Conservation (phyloP, 2,329 filamentous ascomycete genomes). For the Decorospora gaudefroyi region DNA sequence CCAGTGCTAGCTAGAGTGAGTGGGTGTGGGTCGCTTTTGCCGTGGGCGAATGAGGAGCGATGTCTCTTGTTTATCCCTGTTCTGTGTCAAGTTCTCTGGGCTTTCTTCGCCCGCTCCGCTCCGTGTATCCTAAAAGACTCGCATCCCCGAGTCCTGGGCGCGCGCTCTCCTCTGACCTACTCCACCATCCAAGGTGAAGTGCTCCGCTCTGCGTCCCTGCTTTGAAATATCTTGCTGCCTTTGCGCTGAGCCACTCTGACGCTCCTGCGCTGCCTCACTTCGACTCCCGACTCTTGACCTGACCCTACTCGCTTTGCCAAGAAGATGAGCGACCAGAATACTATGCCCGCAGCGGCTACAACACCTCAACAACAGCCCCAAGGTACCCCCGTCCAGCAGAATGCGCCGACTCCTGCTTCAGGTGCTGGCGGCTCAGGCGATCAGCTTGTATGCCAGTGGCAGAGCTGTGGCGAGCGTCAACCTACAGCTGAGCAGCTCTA, state of each 20-base stretch:
- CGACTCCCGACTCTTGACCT: background rate
- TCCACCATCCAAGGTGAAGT: slow-evolving; percentile 11
- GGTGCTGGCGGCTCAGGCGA: slow-evolving; percentile 45
- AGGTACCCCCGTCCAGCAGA: slow-evolving; percentile 42
- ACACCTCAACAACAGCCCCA: slow-evolving; percentile 42
- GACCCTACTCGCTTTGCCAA: slow-evolving; percentile 13
- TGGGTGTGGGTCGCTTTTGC: no score
- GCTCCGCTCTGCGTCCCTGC: slow-evolving; percentile 2
- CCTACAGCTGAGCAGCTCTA: slow-evolving; percentile 65
- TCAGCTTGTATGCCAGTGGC: slow-evolving; percentile 63
- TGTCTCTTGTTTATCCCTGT: no score
- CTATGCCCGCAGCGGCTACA: slow-evolving; percentile 30
- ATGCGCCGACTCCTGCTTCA: slow-evolving; percentile 38
- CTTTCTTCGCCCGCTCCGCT: no score
- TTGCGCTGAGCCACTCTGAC: slow-evolving; percentile 4
- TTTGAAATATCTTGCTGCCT: slow-evolving; percentile 6
- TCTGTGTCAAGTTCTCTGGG: no score
- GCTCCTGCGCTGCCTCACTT: background rate
- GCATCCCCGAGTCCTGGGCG: no score
- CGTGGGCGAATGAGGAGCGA: no score
- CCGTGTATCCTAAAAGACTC: no score
- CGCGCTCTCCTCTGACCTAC: slow-evolving; percentile 12
- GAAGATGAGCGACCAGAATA: slow-evolving; percentile 25
- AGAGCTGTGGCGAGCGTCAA: slow-evolving; percentile 64
- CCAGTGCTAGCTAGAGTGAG: no score